Base-by-base conservation (phyloP, 148 eudicot species). In the Amaranthus palmeri region DNA sequence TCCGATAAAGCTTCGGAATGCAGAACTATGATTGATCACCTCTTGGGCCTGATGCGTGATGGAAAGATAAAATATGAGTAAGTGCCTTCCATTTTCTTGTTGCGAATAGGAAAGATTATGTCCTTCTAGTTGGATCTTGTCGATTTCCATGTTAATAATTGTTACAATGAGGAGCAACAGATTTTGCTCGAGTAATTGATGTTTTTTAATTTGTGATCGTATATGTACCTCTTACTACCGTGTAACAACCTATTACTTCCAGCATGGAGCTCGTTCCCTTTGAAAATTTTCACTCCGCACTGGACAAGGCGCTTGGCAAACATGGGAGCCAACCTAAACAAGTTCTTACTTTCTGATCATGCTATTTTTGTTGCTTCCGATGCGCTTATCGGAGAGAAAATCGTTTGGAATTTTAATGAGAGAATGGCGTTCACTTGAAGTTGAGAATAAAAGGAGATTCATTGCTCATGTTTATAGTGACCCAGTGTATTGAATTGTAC, bases 11-110 rank as follows among this genome's bases (percentile, higher is more conserved):
- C 85, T 50, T 61, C 41, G 11, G 97, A 91, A 75, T 88, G 88
- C 86, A 84, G 88, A 73, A 68, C 47, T 49, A 86, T 89, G 93
- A 85, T 95, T 63, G 97, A 91, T 82, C 80, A 88, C 75, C 89
- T 95, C 42, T 74, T 91, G 75, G 66, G 69, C 50, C 74, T 91
- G 68, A 81, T 74, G 72, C 88, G 92, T 18, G 85, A 85, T 50
- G 97, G 96, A 57, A 88, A 88, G 72, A 74, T 95, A 73, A 86
- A 69, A 79, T 91, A 95, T 42, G 89, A 91, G 98, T 93, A 86
- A 80, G 92, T 67, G 53, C 44, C 50, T 51, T 25, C 36, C 36
- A 25, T 25, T 25, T 25, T 25, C 36, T 25, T 25, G 36, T 25
- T 25, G 36, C 36, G 36, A 25, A 25, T 25, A 25, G 36, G 36